Conservation (phyloP, 805 yeast genomes). For the Starmerella apicola region DNA sequence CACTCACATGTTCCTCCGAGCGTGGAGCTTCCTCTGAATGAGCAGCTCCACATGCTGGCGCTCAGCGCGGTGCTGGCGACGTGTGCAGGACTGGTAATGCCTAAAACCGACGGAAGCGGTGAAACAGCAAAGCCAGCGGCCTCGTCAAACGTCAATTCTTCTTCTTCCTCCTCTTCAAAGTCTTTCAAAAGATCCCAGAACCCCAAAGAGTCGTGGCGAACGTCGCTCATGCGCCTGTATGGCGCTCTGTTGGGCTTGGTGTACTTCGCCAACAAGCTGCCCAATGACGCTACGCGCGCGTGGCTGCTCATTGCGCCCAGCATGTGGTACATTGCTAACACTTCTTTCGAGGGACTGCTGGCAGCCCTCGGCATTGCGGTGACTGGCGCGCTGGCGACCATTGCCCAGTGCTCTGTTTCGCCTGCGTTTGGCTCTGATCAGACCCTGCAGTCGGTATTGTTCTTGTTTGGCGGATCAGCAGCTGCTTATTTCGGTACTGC, state of each 20-base stretch:
- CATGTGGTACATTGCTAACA: slow-evolving; percentile 31
- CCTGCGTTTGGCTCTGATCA: not conserved
- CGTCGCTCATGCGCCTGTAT: slow-evolving; percentile 28
- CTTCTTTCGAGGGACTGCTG: slow-evolving; percentile 28
- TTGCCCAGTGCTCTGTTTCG: slow-evolving; percentile 8
- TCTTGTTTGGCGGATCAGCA: slow-evolving; percentile 10
- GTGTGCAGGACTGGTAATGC: slow-evolving; percentile 8
- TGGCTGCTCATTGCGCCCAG: slow-evolving; percentile 31
- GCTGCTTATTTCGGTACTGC: slow-evolving; percentile 27
- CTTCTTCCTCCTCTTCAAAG: not conserved
- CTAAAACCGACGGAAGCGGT: slow-evolving; percentile 2
- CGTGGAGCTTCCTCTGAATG: not conserved
- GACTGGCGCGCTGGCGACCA: slow-evolving; percentile 25
- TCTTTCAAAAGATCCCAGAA: not conserved
- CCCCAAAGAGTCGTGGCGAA: slow-evolving; percentile 22
- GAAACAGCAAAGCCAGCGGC: not conserved
- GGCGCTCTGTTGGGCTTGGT: slow-evolving; percentile 31
- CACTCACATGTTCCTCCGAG: slow-evolving; percentile 14
- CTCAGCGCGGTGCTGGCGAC: slow-evolving; percentile 6
- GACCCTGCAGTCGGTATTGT: not conserved
- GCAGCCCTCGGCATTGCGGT: slow-evolving; percentile 26
- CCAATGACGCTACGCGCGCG: slow-evolving; percentile 27
- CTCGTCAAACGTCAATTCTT: not conserved
- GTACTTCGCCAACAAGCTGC: slow-evolving; percentile 30
- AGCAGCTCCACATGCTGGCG: slow-evolving; percentile 9